These are phyloP conservation scores for Metarhizium rileyi DNA, from an alignment of 2,329 filamentous ascomycete species.

Conservation along the genomic window DNA sequence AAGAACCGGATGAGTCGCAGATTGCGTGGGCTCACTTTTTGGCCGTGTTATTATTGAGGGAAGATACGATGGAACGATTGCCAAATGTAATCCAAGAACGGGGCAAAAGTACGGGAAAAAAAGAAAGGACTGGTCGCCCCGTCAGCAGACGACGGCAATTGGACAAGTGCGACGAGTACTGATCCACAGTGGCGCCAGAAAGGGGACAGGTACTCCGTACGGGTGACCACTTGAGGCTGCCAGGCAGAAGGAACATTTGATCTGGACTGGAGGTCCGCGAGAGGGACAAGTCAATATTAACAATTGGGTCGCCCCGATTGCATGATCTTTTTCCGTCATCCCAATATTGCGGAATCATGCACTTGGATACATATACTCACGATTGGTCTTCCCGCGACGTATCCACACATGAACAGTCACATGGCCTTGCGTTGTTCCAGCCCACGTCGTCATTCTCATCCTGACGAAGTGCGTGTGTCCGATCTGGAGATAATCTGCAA, in stretches of 20 bases:
- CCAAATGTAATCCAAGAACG: neutral
- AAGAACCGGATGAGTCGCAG: neutral
- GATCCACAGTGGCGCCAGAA: neutral
- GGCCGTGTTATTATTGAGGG: neutral
- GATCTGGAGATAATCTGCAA: neutral
- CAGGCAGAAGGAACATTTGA: too few relatives aligned
- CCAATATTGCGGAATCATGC: neutral
- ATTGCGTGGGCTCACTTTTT: neutral
- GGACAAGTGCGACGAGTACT: neutral
- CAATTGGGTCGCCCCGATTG: neutral
- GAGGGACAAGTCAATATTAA: too few relatives aligned
- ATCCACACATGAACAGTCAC: neutral
- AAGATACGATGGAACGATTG: neutral
- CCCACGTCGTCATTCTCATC: neutral
- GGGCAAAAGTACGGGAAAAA: too few relatives aligned
- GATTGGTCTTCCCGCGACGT: neutral
- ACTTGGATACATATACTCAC: neutral
- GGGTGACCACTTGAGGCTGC: too few relatives aligned
- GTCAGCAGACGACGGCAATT: neutral
- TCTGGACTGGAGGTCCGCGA: too few relatives aligned
- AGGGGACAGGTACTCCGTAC: neutral
- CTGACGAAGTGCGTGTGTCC: conserved; percentile 1
- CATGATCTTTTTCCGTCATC: neutral
- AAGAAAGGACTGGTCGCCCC: neutral
- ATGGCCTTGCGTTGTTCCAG: too few relatives aligned